Evolutionary conservation across 106 monocot genomes (phyloP).

Genomic region (Vanilla planifolia): DNA sequence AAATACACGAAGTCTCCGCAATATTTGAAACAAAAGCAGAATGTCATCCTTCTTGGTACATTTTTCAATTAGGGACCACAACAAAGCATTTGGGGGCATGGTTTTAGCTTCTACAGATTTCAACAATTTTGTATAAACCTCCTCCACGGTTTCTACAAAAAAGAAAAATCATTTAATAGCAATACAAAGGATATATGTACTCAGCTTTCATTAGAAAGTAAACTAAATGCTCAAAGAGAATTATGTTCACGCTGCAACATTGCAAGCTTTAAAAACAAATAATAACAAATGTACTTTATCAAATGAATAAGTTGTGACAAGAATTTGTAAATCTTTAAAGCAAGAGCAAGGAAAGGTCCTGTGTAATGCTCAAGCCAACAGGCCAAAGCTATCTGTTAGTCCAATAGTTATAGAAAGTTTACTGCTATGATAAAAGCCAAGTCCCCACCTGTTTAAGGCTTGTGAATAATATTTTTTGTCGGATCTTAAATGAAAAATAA

Average conservation of each 20-base stretch:
- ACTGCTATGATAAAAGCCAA: no score
- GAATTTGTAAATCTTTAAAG: no score
- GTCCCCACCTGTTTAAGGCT: no score
- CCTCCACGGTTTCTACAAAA: constrained; percentile 52
- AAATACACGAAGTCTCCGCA: constrained; percentile 80
- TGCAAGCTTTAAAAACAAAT: neutral
- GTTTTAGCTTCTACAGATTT: constrained; percentile 74
- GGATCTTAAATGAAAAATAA: no score
- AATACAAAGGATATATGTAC: neutral
- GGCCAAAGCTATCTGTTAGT: no score
- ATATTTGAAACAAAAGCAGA: constrained; percentile 72
- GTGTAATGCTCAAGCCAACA: no score
- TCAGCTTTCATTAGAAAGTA: no score
- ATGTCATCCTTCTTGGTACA: constrained; percentile 68
- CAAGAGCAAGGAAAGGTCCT: no score
- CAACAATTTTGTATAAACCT: constrained; percentile 55
- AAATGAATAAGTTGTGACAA: neutral
- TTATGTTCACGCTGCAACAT: neutral
- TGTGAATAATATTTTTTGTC: no score
- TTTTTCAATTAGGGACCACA: constrained; percentile 75
- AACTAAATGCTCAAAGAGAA: neutral
- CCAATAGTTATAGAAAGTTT: no score
- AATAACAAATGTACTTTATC: neutral
- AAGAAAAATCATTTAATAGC: neutral
- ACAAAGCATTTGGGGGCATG: constrained; percentile 88